A percentile compares a stretch with the other conserved stretches of the same genome.
phyloP scores from a whole-genome alignment of 1,284 basidiomycete species.

The Puccinia hordei region DNA sequence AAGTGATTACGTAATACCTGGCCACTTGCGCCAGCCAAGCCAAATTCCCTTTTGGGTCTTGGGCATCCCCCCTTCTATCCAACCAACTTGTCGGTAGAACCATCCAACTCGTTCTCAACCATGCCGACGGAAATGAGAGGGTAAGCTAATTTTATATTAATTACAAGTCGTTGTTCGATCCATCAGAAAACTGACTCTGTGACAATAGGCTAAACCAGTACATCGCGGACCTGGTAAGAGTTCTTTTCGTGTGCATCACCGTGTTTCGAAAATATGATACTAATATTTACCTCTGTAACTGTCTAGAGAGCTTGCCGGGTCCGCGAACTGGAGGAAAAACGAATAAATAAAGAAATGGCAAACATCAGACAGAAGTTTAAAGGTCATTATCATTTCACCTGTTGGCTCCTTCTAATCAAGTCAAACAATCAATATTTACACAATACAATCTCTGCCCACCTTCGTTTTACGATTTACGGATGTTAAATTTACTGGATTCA shows the following conservation, averaged over 20 bases:
- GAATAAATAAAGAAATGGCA: constrained; percentile 99
- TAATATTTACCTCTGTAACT: neutral
- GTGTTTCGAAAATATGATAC: neutral
- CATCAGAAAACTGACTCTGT: neutral
- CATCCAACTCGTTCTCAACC: neutral
- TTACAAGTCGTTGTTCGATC: no score
- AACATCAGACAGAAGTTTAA: constrained; percentile 99
- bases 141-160: neutral
- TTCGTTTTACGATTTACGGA: neutral
- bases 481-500: neutral
- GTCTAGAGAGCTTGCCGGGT: constrained; percentile 75
- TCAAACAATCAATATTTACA: neutral
- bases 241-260: neutral
- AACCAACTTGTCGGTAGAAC: neutral
- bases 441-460: neutral
- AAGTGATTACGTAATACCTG: constrained; percentile 1
- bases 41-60: no score
- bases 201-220: constrained; percentile 42
- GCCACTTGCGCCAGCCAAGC: neutral
- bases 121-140: constrained; percentile 51
- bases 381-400: constrained; percentile 63
- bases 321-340: constrained; percentile 87
- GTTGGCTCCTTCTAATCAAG: neutral
- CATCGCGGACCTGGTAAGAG: constrained; percentile 45
- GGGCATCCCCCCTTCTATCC: neutral